Evolutionary conservation across 495 filamentous ascomycete genomes (phyloP).

Genomic region (Cercophora samala): DNA sequence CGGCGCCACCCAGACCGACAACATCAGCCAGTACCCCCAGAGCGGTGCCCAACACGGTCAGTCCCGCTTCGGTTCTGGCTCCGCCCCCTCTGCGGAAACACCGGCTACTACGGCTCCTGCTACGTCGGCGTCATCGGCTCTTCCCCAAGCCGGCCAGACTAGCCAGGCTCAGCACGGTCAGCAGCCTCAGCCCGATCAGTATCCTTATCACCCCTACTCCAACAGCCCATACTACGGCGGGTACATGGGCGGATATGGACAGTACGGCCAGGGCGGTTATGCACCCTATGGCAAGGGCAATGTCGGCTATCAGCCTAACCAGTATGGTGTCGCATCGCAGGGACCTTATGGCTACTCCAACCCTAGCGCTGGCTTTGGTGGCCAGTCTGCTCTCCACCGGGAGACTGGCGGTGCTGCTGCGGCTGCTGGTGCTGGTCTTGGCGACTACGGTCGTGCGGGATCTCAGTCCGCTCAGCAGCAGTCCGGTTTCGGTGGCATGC

Average conservation of each 20-base stretch:
- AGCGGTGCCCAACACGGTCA: slow-evolving; percentile 51
- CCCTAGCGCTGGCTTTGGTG: slow-evolving; percentile 71
- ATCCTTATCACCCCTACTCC: slow-evolving; percentile 81
- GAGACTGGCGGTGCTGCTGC: slow-evolving; percentile 53
- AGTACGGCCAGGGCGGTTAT: slow-evolving; percentile 64
- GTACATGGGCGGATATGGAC: slow-evolving; percentile 75
- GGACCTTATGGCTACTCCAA: slow-evolving; percentile 78
- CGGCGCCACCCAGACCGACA: slow-evolving; percentile 67
- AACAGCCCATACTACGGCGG: slow-evolving; percentile 71
- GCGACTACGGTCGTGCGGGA: slow-evolving; percentile 73
- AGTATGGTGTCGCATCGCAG: slow-evolving; percentile 70
- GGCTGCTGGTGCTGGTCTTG: slow-evolving; percentile 44
- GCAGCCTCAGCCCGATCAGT: slow-evolving; percentile 51
- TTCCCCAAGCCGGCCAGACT: slow-evolving; percentile 54
- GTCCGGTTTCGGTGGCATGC: slow-evolving; percentile 66
- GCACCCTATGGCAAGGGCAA: slow-evolving; percentile 76
- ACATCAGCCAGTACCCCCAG: slow-evolving; percentile 69
- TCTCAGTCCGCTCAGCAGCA: slow-evolving; percentile 72
- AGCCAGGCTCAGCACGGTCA: slow-evolving; percentile 59
- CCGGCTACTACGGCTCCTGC: slow-evolving; percentile 78
- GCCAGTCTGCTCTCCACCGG: slow-evolving; percentile 62
- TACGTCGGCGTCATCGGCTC: slow-evolving; percentile 47
- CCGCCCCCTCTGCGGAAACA: slow-evolving; percentile 63
- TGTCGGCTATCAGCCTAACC: slow-evolving; percentile 67
- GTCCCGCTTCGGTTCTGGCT: slow-evolving; percentile 49